Base-by-base conservation (phyloP, 2,329 filamentous ascomycete species). In the Penicillium psychrosexuale region DNA sequence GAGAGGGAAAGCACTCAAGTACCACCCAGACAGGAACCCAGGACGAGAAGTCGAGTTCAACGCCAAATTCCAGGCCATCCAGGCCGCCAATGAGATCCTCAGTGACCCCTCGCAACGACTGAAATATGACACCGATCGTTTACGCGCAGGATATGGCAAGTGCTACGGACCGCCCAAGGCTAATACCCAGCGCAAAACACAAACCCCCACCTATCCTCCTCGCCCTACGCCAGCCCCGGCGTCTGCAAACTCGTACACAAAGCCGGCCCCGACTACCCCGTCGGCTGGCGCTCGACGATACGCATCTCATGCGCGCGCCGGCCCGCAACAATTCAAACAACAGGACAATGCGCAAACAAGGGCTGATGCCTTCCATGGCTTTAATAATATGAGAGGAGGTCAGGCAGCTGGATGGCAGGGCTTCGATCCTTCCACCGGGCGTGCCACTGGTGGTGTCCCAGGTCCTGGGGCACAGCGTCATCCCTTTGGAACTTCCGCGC, bases 11-110 rank as follows among this genome's bases (percentile, higher is more conserved):
- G 91, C 91, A 45, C 79, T 95, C 44, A 89, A 89, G 72, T 95
- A 89, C 67, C 91, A 96, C 68, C 91, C 91, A 8, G 91, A 96
- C 71, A 87, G 91, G 56, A 96, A 96, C 68, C 90, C 88, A 11
- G 91, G 91, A 48, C 84, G 84, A 67, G 91, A 96, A 74, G 76
- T 83, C 54, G 90, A 93, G 67, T 88, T 88, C 68, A 90, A 89
- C 61, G 80, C 87, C 31, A 89, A 90, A 67, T 96, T 96, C 67
- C 89, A 95, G 71, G 83, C 87, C 47, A 95, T 96, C 46, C 90
- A 95, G 72, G 84, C 88, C 5, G 91, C 91, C 22, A 87, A 95
- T 68, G 91, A 96, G 70, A 80, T 96, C 50, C 77, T 90, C 43
- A 81, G 77, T 60, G 85, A 88, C 63, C 75, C 81, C 2, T 73